Evolutionary conservation across 2,329 filamentous ascomycete species (phyloP).

Genomic region (Pseudogymnoascus sp.): DNA sequence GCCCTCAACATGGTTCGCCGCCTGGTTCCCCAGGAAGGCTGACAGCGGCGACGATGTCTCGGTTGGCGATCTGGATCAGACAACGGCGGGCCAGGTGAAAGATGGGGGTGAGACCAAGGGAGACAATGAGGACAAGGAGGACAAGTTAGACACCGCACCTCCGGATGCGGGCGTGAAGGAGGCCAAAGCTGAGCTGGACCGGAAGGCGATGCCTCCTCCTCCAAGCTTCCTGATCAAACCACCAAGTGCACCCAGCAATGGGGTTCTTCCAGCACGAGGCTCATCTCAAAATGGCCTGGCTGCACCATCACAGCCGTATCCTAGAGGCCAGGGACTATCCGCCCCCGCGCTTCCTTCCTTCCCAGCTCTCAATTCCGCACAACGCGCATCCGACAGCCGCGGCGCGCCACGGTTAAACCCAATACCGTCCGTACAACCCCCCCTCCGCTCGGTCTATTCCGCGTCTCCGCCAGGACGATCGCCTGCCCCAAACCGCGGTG

Average conservation of each 20-base stretch:
- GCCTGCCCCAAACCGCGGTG: conserved; percentile 35
- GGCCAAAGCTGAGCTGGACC: conserved; percentile 21
- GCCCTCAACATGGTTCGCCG: conserved; percentile 36
- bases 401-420: conserved; percentile 15
- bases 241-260: conserved; percentile 18
- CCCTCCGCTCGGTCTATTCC: conserved; percentile 13
- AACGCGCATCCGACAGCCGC: conserved; percentile 33
- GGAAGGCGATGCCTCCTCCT: conserved; percentile 32
- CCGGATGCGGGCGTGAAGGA: conserved; percentile 13
- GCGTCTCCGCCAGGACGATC: conserved; percentile 23
- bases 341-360: conserved; percentile 31
- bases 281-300: background rate
- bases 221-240: conserved; percentile 14
- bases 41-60: conserved; percentile 1
- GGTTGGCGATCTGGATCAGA: background rate
- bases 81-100: background rate
- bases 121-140: background rate
- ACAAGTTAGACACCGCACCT: background rate
- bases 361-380: conserved; percentile 43
- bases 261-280: conserved; percentile 11
- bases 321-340: conserved; percentile 21
- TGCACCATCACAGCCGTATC: background rate
- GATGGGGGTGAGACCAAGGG: conserved; percentile 6
- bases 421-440: conserved; percentile 16
- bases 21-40: conserved; percentile 20